These are phyloP conservation scores for Apiotrichum domesticum DNA, from an alignment of 1,284 basidiomycete species.

Conservation along the genomic window DNA sequence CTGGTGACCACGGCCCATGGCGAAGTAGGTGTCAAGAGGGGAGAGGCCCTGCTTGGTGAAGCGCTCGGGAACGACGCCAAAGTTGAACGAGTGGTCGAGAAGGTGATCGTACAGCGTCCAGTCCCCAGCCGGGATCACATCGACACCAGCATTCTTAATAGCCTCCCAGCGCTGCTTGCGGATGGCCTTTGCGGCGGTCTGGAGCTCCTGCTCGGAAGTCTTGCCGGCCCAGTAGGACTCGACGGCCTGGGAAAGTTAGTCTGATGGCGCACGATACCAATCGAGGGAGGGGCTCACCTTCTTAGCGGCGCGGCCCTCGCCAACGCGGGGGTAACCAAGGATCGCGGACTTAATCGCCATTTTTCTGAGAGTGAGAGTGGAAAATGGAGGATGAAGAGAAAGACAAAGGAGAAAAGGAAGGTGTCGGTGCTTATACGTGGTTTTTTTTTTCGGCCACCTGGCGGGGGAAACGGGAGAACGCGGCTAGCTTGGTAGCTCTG, in stretches of 20 bases:
- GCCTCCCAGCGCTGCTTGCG: slow-evolving; percentile 85
- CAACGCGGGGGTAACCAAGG: slow-evolving; percentile 96
- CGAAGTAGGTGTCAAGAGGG: slow-evolving; percentile 88
- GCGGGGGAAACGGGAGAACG: background rate
- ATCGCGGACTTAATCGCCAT: slow-evolving; percentile 61
- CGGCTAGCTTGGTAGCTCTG: background rate
- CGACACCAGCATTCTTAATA: slow-evolving; percentile 83
- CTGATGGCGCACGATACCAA: no score
- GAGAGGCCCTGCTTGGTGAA: slow-evolving; percentile 84
- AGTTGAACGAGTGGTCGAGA: slow-evolving; percentile 92
- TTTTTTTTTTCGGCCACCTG: background rate
- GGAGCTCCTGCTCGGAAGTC: slow-evolving; percentile 79
- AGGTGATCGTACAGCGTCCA: slow-evolving; percentile 99
- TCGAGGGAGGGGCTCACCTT: slow-evolving; percentile 51
- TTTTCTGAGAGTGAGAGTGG: slow-evolving; percentile 14
- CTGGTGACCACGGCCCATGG: slow-evolving; percentile 98
- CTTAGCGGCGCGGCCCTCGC: slow-evolving; percentile 92
- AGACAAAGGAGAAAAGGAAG: background rate
- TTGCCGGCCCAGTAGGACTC: slow-evolving; percentile 98
- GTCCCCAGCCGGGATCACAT: slow-evolving; percentile 93
- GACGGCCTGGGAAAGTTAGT: slow-evolving; percentile 55
- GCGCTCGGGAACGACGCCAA: slow-evolving; percentile 95
- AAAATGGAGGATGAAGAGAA: slow-evolving; percentile 3
- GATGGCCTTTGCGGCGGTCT: slow-evolving; percentile 79
- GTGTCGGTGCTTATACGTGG: background rate